A percentile compares a stretch with the other conserved stretches of the same genome.
These are phyloP conservation scores for Nicotiana tomentosiformis DNA, from an alignment of 257 asterid species.

Conservation along the genomic window DNA sequence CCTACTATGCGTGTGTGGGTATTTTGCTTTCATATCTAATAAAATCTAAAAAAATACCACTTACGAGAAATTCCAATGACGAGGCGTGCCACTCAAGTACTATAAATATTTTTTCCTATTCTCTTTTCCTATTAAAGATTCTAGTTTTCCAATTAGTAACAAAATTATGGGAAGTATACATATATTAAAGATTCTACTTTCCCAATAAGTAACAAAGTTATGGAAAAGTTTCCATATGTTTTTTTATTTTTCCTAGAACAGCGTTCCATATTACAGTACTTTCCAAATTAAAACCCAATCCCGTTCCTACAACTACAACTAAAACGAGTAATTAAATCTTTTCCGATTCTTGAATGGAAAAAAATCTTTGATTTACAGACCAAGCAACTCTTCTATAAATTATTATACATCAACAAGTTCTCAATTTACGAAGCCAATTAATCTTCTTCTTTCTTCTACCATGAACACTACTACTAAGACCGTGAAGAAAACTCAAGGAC, in stretches of 20 bases:
- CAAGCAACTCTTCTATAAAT: not conserved
- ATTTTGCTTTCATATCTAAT: no score
- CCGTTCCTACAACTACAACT: not conserved
- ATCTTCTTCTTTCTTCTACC: not conserved
- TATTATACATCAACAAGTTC: not conserved
- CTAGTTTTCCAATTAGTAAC: no score
- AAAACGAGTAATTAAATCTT: not conserved
- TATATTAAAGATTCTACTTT: not conserved
- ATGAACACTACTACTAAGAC: not conserved
- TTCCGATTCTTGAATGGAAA: not conserved
- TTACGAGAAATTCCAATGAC: no score
- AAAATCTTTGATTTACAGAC: not conserved
- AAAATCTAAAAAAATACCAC: no score
- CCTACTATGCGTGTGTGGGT: no score
- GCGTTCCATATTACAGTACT: not conserved
- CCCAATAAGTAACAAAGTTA: not conserved
- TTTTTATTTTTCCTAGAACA: not conserved
- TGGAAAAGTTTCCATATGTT: not conserved
- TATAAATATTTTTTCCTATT: no score
- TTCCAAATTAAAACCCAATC: not conserved
- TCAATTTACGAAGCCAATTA: not conserved
- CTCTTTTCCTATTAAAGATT: no score
- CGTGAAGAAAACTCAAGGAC: conserved; percentile 24
- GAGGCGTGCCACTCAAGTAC: no score
- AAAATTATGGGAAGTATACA: no score